These are phyloP conservation scores for Stephania yunnanensis DNA, from an alignment of 164 flowering plant species.

Conservation along the genomic window DNA sequence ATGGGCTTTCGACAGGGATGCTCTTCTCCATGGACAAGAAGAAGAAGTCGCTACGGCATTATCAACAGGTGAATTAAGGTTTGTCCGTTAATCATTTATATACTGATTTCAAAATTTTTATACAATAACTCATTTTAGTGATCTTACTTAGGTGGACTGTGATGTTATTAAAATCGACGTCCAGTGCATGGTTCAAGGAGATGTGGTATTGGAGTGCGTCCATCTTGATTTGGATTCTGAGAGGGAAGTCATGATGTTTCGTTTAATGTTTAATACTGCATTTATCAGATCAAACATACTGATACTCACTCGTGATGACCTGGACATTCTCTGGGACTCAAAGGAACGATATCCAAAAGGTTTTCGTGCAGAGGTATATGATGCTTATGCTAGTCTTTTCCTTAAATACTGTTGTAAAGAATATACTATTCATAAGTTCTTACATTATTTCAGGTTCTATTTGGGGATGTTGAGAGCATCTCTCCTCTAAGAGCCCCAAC, in stretches of 20 bases:
- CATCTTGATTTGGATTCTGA: slow-evolving; percentile 81
- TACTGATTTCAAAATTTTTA: neutral
- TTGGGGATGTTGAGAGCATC: slow-evolving; percentile 78
- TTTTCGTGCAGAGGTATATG: slow-evolving; percentile 83
- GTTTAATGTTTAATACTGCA: slow-evolving; percentile 93
- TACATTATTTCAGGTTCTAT: slow-evolving; percentile 55
- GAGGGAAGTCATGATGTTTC: slow-evolving; percentile 98
- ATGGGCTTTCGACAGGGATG: slow-evolving; percentile 78
- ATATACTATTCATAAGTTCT: neutral
- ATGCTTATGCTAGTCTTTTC: neutral
- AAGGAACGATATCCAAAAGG: slow-evolving; percentile 89
- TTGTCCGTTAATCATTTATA: slow-evolving; percentile 4
- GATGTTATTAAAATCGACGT: slow-evolving; percentile 95
- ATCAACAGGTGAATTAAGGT: slow-evolving; percentile 51
- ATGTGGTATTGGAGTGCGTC: slow-evolving; percentile 91
- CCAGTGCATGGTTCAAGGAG: slow-evolving; percentile 94
- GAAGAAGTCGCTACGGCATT: slow-evolving; percentile 61
- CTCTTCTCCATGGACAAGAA: slow-evolving; percentile 79
- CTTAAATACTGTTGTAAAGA: neutral
- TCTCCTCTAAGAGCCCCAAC: slow-evolving; percentile 73
- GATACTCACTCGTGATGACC: slow-evolving; percentile 76
- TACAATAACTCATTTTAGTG: neutral
- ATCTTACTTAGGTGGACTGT: slow-evolving; percentile 66
- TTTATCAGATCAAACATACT: slow-evolving; percentile 92
- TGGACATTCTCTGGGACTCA: slow-evolving; percentile 95